A percentile compares a stretch with the other conserved stretches of the same genome.
Evolutionary conservation across 108 stramenopile species (phyloP).

Genomic region (Skeletonema menzelii): DNA sequence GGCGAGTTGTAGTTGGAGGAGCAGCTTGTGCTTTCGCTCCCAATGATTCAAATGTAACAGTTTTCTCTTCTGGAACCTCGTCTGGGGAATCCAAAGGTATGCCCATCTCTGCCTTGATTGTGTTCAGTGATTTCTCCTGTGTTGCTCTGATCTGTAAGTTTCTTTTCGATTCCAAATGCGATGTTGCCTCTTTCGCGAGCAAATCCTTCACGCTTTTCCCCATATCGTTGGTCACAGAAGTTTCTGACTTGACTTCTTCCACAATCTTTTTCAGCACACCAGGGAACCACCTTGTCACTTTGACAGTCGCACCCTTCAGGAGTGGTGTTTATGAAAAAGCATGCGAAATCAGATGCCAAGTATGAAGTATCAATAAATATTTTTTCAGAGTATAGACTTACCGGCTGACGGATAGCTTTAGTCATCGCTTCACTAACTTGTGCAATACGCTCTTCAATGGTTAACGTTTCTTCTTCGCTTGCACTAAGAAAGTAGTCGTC

Average conservation of each 20-base stretch:
- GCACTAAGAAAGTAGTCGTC: constrained; percentile 30
- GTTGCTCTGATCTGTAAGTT: constrained; percentile 54
- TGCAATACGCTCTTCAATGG: constrained; percentile 54
- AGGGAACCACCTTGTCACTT: constrained; percentile 78
- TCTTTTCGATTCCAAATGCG: constrained; percentile 51
- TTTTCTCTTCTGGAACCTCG: neutral
- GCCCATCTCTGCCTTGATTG: constrained; percentile 57
- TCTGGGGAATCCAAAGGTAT: constrained; percentile 22
- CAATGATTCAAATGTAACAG: neutral
- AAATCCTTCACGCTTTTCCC: constrained; percentile 34
- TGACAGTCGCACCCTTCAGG: constrained; percentile 52
- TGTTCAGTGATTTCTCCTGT: constrained; percentile 58
- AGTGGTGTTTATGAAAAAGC: neutral
- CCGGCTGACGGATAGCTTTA: constrained; percentile 52
- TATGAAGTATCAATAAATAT: neutral
- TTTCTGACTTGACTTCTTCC: constrained; percentile 57
- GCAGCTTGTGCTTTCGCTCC: neutral
- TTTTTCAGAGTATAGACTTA: constrained; percentile 1
- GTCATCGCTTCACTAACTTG: constrained; percentile 43
- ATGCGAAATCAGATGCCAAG: neutral
- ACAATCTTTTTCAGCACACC: constrained; percentile 71
- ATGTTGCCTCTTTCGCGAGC: constrained; percentile 54
- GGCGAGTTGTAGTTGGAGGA: constrained; percentile 18
- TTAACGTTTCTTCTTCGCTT: constrained; percentile 21
- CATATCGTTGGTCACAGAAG: constrained; percentile 9